These are phyloP conservation scores for Tricholoma bakamatsutake DNA, from an alignment of 768 basidiomycete genomes.

Conservation along the genomic window DNA sequence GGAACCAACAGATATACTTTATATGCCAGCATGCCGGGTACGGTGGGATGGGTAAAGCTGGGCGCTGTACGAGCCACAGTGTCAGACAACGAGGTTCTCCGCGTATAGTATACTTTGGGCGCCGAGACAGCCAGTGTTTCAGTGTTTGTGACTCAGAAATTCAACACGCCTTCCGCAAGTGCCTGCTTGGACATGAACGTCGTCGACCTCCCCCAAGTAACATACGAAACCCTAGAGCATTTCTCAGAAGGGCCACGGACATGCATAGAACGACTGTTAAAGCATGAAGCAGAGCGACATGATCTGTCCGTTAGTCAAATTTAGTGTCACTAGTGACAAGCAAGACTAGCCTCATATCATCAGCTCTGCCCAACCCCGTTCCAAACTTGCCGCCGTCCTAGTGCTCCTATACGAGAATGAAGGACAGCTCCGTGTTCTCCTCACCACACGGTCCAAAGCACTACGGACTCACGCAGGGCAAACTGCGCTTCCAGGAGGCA, in stretches of 20 bases:
- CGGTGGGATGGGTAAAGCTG: no score
- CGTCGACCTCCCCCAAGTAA: slow-evolving; percentile 9
- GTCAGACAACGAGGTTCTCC: no score
- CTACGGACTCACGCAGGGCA: slow-evolving; percentile 75
- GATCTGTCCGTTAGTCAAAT: slow-evolving; percentile 48
- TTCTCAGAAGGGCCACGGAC: slow-evolving; percentile 23
- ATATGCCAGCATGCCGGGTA: no score
- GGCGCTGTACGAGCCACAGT: no score
- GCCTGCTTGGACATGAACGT: no score
- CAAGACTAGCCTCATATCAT: slow-evolving; percentile 10
- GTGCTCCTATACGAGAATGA: slow-evolving; percentile 73
- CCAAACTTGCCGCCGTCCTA: slow-evolving; percentile 68
- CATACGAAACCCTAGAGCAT: slow-evolving; percentile 14
- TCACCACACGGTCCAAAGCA: slow-evolving; percentile 80
- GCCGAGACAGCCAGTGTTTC: no score
- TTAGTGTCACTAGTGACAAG: slow-evolving; percentile 6
- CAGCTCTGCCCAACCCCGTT: slow-evolving; percentile 27
- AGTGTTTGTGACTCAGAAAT: no score
- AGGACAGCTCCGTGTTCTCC: slow-evolving; percentile 63
- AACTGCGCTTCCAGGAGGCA: slow-evolving; percentile 81
- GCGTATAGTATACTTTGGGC: no score
- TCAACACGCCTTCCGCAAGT: no score
- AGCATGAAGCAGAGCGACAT: slow-evolving; percentile 26
- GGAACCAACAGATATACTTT: no score
- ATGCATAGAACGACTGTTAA: slow-evolving; percentile 37